Percentiles rank a stretch among this genome's conserved stretches.
phyloP scores from a whole-genome alignment of 176 grass and related monocot genomes.

The Triticum timopheevii region DNA sequence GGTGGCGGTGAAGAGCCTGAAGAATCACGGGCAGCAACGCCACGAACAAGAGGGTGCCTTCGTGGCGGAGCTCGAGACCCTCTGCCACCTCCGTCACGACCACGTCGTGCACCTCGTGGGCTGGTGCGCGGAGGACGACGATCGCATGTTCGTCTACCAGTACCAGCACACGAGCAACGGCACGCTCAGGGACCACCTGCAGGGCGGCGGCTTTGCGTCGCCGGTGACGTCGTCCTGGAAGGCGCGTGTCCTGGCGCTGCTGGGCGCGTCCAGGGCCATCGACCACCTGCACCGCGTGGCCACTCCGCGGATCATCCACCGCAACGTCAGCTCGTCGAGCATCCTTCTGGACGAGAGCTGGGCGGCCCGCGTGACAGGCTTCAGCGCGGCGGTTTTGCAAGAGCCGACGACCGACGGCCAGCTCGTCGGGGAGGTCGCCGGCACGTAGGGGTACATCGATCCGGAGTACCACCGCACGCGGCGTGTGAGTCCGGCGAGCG shows the following conservation, averaged over 20 bases:
- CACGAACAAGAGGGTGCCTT: background rate
- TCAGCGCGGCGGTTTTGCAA: background rate
- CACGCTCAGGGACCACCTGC: background rate
- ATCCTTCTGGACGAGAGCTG: background rate
- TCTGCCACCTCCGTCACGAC: background rate
- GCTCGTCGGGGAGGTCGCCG: background rate
- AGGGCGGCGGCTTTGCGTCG: background rate
- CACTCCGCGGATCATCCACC: background rate
- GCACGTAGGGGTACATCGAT: background rate
- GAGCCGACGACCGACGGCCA: background rate
- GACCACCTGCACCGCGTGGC: background rate
- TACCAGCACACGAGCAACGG: background rate
- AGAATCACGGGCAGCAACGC: background rate
- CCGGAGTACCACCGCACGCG: background rate
- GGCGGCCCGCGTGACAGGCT: background rate
- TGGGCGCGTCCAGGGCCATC: background rate
- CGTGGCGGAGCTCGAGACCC: background rate
- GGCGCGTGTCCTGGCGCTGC: background rate
- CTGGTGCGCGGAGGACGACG: background rate
- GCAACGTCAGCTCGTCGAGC: background rate
- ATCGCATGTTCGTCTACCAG: background rate
- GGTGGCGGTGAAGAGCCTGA: background rate
- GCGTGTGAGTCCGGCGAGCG: conserved; percentile 13
- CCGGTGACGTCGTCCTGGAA: background rate
- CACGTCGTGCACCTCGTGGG: background rate